Conservation (phyloP, 1,284 basidiomycete genomes). For the Leccinum fallax region DNA sequence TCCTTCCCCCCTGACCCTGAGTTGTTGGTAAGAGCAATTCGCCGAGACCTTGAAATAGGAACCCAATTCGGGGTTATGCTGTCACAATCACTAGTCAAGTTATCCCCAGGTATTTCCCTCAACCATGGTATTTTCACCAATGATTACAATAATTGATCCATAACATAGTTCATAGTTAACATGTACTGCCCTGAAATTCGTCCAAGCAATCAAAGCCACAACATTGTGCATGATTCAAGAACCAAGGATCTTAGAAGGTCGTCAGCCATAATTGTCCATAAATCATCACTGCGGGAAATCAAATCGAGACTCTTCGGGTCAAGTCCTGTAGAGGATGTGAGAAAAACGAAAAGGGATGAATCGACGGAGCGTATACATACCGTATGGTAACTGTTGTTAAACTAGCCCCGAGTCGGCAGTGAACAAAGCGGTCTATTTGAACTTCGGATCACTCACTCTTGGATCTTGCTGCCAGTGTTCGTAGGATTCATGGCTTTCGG, state of each 20-base stretch:
- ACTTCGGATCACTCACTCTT: constrained; percentile 19
- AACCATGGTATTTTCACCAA: not conserved
- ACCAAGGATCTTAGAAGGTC: not conserved
- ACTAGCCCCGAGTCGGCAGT: constrained; percentile 7
- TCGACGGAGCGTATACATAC: constrained; percentile 11
- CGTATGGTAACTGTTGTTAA: constrained; percentile 9
- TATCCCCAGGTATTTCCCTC: not conserved
- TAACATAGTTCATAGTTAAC: not conserved
- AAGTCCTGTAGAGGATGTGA: not conserved
- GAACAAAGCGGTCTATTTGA: not conserved
- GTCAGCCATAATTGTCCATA: not conserved
- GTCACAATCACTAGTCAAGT: not conserved
- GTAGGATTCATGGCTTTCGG: not conserved
- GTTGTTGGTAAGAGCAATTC: not conserved
- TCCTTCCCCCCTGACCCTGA: not conserved
- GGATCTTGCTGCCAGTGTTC: constrained; percentile 22
- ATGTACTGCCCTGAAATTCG: not conserved
- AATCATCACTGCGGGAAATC: not conserved
- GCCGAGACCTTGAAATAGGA: not conserved
- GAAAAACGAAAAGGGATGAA: not conserved
- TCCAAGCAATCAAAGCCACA: not conserved
- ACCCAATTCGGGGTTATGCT: not conserved
- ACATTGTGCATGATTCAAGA: not conserved
- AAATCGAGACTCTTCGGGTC: not conserved
- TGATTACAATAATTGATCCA: not conserved